Evolutionary conservation across 2,329 filamentous ascomycete genomes (phyloP).

Genomic region (Chrysosporium queenslandicum): DNA sequence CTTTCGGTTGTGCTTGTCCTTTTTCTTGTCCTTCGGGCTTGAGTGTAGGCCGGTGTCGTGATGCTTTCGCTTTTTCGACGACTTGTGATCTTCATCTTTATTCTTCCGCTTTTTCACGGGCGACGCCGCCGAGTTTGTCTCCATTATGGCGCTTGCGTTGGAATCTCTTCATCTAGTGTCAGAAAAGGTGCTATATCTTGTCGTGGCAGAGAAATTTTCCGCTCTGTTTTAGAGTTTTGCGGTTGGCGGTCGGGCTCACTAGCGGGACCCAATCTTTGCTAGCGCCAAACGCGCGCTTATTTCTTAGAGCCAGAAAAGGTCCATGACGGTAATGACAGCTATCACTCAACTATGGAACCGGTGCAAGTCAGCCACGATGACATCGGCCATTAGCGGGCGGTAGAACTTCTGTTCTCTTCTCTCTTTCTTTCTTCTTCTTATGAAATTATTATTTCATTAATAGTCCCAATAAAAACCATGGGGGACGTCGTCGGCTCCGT

Average conservation of each 20-base stretch:
- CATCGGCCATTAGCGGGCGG: background rate
- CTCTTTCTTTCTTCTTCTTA: background rate
- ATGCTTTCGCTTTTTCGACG: conserved; percentile 38
- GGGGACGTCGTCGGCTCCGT: conserved; percentile 27
- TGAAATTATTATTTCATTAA: background rate
- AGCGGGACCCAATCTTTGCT: background rate
- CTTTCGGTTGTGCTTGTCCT: conserved; percentile 14
- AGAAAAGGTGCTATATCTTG: background rate
- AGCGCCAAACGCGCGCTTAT: conserved; percentile 5
- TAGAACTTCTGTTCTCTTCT: background rate
- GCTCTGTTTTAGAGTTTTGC: background rate
- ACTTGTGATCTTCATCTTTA: conserved; percentile 39
- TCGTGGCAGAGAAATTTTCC: conserved; percentile 7
- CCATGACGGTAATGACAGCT: conserved; percentile 5
- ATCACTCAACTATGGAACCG: background rate
- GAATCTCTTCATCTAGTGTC: background rate
- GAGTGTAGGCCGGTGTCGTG: conserved; percentile 19
- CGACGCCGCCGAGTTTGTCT: conserved; percentile 26
- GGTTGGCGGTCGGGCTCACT: conserved; percentile 6
- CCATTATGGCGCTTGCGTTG: conserved; percentile 31
- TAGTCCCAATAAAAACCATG: conserved; percentile 17
- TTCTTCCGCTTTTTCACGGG: conserved; percentile 37
- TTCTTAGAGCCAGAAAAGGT: background rate
- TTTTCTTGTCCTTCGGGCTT: conserved; percentile 18
- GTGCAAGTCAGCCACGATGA: background rate